Base-by-base conservation (phyloP, 2,329 filamentous ascomycete genomes). In the Aspergillus brasiliensis region DNA sequence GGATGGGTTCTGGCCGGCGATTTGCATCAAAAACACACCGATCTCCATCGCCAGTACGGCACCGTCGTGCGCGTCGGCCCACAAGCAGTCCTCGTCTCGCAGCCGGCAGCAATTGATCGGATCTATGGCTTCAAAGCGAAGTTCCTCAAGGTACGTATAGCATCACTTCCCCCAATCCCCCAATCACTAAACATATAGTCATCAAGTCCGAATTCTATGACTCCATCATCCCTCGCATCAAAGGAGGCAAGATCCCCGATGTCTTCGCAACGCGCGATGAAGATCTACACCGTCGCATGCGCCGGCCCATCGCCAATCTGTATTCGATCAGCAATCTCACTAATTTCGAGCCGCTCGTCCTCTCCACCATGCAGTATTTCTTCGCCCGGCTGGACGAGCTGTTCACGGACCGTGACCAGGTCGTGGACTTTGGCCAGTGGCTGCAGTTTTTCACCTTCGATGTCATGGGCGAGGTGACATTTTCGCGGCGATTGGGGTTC, bases 401-500 rank as follows among this genome's bases (percentile, higher is more conserved):
- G 8, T 67, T 62, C 46, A 56, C 44, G n/a, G 31, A 51, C 21
- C 25, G 38, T 13, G 31, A 13, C 31, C 10, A 19, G 7, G 13
- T 37, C 2, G 25, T 66, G 25, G 59, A 67, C 31, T 52, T 67
- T 0, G 62, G 59, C 7, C 38, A 5, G 8, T 92, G 90, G 90
- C 77, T 93, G 59, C 90, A 93, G 69, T 92, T 87, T 71, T 92
- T 91, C 67, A 90, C 90, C 0, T 93, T 93, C 68, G 90, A 93
- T 69, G 90, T 92, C 13, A 91, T 92, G 61, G 89, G 89, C 3
- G 87, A 91, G 62, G 84, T 92, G 68, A 92, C 89, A 0, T 92
- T 91, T 76, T 87, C 86, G 72, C 91, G 91, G 72, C 82, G 88
- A 0, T 83, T 92, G 59, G 91, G 91, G 0, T 93, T 93, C 65